Percentiles rank a stretch among this genome's conserved stretches.
phyloP scores from a whole-genome alignment of 805 yeast genomes.

The Osmozyma mogii region DNA sequence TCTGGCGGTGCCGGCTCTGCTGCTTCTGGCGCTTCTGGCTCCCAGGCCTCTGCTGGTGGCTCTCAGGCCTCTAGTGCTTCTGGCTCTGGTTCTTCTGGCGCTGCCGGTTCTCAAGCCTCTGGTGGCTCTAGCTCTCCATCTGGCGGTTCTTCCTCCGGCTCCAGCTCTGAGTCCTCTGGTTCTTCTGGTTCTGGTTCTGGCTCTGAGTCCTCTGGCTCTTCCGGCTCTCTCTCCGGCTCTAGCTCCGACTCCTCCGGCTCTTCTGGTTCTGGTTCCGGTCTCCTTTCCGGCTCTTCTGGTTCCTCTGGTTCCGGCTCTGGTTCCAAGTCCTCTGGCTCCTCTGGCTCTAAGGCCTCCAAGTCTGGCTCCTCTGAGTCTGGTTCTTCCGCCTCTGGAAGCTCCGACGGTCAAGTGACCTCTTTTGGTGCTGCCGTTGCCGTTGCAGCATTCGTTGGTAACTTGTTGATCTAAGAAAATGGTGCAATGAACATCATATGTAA shows the following conservation, averaged over 20 bases:
- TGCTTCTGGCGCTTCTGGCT: slow-evolving; percentile 3
- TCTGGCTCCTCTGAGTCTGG: slow-evolving; percentile 5
- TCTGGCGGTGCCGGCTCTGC: slow-evolving; percentile 1
- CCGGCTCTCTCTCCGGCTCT: slow-evolving; percentile 2
- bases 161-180: slow-evolving; percentile 4
- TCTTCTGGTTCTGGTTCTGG: slow-evolving; percentile 1
- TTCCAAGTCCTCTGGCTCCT: slow-evolving; percentile 1
- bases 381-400: slow-evolving; percentile 2
- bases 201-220: slow-evolving; percentile 1
- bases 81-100: slow-evolving; percentile 2
- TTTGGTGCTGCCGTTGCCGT: background rate
- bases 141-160: slow-evolving; percentile 4
- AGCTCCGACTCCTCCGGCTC: slow-evolving; percentile 1
- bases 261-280: slow-evolving; percentile 5
- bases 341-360: slow-evolving; percentile 1
- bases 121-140: slow-evolving; percentile 4
- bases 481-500: background rate
- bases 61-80: slow-evolving; percentile 3
- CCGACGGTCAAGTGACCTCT: background rate
- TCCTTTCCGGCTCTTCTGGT: slow-evolving; percentile 4
- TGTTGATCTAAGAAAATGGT: slow-evolving; percentile 14
- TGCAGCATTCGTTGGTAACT: slow-evolving; percentile 11
- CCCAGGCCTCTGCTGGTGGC: slow-evolving; percentile 1
- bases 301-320: slow-evolving; percentile 1
- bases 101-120: slow-evolving; percentile 1